These are phyloP conservation scores for Podospora bellae-mahoneyi DNA, from an alignment of 495 filamentous ascomycete genomes.

Conservation along the genomic window DNA sequence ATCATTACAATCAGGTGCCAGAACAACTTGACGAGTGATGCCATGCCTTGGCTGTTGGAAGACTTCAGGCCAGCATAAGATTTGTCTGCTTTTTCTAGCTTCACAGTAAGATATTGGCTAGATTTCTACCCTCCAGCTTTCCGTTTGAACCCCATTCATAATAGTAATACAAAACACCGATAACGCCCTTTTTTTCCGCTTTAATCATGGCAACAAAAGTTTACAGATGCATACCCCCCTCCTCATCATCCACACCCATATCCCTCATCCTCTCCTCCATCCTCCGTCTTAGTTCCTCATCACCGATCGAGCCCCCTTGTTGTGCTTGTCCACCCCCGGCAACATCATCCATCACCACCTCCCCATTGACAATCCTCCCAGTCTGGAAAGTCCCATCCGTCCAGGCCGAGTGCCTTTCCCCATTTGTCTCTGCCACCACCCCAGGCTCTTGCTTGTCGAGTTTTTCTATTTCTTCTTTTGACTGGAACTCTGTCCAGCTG, in stretches of 20 bases:
- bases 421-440: constrained; percentile 4
- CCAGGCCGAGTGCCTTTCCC: constrained; percentile 43
- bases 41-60: no score
- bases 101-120: not conserved
- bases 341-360: constrained; percentile 36
- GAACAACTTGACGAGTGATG: no score
- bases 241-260: constrained; percentile 46
- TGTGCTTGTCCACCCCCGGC: constrained; percentile 12
- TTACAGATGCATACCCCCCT: constrained; percentile 66
- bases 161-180: not conserved
- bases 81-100: no score
- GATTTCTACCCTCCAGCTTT: not conserved
- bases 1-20: not conserved
- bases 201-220: constrained; percentile 2
- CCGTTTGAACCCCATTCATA: not conserved
- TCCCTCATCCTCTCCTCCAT: constrained; percentile 45
- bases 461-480: constrained; percentile 37
- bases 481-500: constrained; percentile 60
- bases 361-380: constrained; percentile 42
- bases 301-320: constrained; percentile 39
- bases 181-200: not conserved
- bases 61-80: no score
- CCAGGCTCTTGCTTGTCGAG: constrained; percentile 24
- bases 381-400: constrained; percentile 55
- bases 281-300: constrained; percentile 46